Conservation (phyloP, 2,329 filamentous ascomycete genomes). For the Pseudogymnoascus verrucosus region DNA sequence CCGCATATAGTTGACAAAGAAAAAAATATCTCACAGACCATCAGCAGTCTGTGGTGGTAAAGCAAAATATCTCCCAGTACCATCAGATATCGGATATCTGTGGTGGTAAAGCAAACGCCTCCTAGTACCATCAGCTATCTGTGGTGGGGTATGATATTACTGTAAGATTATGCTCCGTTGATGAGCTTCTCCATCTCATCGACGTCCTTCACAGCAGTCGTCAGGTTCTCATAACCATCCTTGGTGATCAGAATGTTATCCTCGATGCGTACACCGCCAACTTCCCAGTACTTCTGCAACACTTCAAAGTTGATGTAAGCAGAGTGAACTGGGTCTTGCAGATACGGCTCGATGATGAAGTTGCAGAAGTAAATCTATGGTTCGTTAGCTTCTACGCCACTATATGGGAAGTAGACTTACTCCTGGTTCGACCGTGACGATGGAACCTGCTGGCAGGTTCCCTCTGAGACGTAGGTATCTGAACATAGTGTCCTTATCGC, state of each 20-base stretch:
- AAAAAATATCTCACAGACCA: neutral
- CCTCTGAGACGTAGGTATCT: conserved; percentile 76
- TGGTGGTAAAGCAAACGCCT: neutral
- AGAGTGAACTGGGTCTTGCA: conserved; percentile 62
- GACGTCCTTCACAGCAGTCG: conserved; percentile 61
- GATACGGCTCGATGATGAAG: conserved; percentile 77
- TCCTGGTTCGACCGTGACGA: conserved; percentile 93
- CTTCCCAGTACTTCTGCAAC: conserved; percentile 72
- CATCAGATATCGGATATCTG: neutral
- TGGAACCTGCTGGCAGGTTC: conserved; percentile 64
- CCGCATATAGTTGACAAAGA: neutral
- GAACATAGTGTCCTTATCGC: conserved; percentile 77
- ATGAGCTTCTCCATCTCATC: conserved; percentile 45
- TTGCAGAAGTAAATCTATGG: conserved; percentile 78
- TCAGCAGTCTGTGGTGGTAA: neutral
- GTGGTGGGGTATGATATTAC: neutral
- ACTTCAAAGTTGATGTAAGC: conserved; percentile 70
- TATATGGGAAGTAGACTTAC: conserved; percentile 38
- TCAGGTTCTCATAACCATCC: conserved; percentile 63
- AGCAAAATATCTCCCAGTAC: neutral
- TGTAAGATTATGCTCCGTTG: conserved; percentile 12
- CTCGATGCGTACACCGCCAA: conserved; percentile 65
- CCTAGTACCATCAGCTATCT: neutral
- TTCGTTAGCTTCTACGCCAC: neutral
- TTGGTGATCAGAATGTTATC: conserved; percentile 67